Conservation (phyloP, 495 filamentous ascomycete genomes). For the Aspergillus affinis region DNA sequence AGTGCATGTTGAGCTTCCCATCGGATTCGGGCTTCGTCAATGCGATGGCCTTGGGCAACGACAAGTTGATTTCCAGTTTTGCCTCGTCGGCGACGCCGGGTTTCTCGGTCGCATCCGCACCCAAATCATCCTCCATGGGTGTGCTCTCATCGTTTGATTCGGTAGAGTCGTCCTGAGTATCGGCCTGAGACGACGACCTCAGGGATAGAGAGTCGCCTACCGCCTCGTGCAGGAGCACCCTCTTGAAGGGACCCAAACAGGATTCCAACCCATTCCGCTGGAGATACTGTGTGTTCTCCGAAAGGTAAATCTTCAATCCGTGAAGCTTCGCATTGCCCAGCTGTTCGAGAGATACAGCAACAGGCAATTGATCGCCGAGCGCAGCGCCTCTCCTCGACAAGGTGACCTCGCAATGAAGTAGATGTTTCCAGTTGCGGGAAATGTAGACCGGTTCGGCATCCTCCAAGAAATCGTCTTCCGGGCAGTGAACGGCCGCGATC, state of each 20-base stretch:
- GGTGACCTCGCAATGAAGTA: constrained; percentile 13
- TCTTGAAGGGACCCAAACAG: constrained; percentile 14
- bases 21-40: background rate
- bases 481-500: constrained; percentile 12
- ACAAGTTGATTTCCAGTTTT: constrained; percentile 9
- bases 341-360: constrained; percentile 11
- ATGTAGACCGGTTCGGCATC: constrained; percentile 19
- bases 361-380: constrained; percentile 12
- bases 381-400: constrained; percentile 16
- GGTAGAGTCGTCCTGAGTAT: constrained; percentile 4
- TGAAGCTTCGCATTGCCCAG: constrained; percentile 10
- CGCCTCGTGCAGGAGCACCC: constrained; percentile 12
- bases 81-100: constrained; percentile 4
- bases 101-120: constrained; percentile 3
- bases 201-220: constrained; percentile 5
- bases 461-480: constrained; percentile 15
- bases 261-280: constrained; percentile 10
- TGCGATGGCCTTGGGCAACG: constrained; percentile 13
- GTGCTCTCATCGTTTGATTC: background rate
- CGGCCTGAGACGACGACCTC: background rate
- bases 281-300: constrained; percentile 16
- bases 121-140: background rate
- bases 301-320: constrained; percentile 12
- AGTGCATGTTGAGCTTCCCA: constrained; percentile 12
- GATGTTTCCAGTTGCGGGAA: constrained; percentile 11